phyloP scores from a whole-genome alignment of 1,284 basidiomycete genomes.

The Puccinia polysora region DNA sequence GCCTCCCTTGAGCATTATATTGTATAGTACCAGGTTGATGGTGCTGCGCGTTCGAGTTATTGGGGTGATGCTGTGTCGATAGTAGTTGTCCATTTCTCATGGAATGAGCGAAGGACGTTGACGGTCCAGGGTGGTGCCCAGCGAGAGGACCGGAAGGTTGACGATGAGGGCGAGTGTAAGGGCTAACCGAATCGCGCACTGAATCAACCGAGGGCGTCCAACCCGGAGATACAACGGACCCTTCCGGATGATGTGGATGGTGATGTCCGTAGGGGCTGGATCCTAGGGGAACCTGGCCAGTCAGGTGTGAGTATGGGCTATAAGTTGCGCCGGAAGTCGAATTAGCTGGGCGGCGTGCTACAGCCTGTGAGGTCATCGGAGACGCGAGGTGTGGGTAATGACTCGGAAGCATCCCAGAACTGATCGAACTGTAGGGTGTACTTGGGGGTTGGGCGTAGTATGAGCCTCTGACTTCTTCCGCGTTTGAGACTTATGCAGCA shows the following conservation, averaged over 20 bases:
- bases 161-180: slow-evolving; percentile 35
- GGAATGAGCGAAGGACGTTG: slow-evolving; percentile 22
- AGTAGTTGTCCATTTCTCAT: slow-evolving; percentile 16
- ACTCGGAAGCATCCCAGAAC: slow-evolving; percentile 21
- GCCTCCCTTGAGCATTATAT: slow-evolving; percentile 42
- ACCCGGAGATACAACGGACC: slow-evolving; percentile 1
- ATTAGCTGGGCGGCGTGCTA: slow-evolving; percentile 4
- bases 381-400: slow-evolving; percentile 34
- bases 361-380: slow-evolving; percentile 27
- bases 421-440: slow-evolving; percentile 18
- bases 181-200: slow-evolving; percentile 31
- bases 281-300: slow-evolving; percentile 13
- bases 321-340: slow-evolving; percentile 1
- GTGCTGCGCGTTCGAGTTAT: slow-evolving; percentile 7
- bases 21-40: slow-evolving; percentile 35
- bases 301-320: slow-evolving; percentile 14
- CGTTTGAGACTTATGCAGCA: slow-evolving; percentile 12
- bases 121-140: not conserved
- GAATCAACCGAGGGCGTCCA: slow-evolving; percentile 35
- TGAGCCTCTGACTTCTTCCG: slow-evolving; percentile 22
- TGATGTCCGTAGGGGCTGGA: slow-evolving; percentile 13
- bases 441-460: slow-evolving; percentile 16
- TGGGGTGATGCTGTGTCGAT: slow-evolving; percentile 4
- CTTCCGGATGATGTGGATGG: slow-evolving; percentile 20
- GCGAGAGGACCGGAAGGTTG: slow-evolving; percentile 14